Percentiles rank a stretch among this genome's conserved stretches.
These are phyloP conservation scores for Allomyces javanicus DNA, from an alignment of 192 early-diverging fungal species.

Conservation along the genomic window DNA sequence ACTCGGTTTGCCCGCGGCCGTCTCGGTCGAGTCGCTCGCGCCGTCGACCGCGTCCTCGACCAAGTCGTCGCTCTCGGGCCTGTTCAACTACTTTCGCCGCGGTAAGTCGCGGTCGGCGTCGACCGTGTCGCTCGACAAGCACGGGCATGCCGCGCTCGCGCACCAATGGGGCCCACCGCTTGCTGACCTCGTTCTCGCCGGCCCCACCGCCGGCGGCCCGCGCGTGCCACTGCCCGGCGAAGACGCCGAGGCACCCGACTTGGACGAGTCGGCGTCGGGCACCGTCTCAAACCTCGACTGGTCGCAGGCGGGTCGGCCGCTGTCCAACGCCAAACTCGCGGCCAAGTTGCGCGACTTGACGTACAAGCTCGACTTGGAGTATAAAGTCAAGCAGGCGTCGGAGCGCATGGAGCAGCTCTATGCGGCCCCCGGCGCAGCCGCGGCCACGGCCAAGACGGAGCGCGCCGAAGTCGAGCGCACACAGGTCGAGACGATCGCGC, in stretches of 20 bases:
- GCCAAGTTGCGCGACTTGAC: slow-evolving; percentile 70
- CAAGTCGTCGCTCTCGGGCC: too few species aligned
- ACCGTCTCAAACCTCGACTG: slow-evolving; percentile 29
- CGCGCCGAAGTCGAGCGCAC: slow-evolving; percentile 29
- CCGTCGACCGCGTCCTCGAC: background rate
- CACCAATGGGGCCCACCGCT: too few species aligned
- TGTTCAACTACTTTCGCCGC: too few species aligned
- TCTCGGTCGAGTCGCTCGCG: slow-evolving; percentile 3
- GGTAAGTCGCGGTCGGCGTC: background rate
- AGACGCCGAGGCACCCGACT: too few species aligned
- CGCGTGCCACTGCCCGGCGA: too few species aligned
- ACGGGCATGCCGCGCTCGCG: too few species aligned
- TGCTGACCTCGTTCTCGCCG: too few species aligned
- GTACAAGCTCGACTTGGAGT: slow-evolving; percentile 83
- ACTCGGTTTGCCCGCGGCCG: slow-evolving; percentile 2
- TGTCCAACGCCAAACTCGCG: slow-evolving; percentile 50
- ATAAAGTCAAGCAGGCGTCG: slow-evolving; percentile 70
- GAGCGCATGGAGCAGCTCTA: slow-evolving; percentile 36
- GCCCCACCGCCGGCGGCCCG: too few species aligned
- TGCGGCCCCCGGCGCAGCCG: slow-evolving; percentile 2
- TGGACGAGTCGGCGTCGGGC: too few species aligned
- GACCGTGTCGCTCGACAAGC: background rate
- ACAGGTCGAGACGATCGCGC: slow-evolving; percentile 51
- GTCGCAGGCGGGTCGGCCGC: slow-evolving; percentile 41
- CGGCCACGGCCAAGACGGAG: slow-evolving; percentile 26